Base-by-base conservation (phyloP, 768 basidiomycete species). In the Naganishia randhawae region DNA sequence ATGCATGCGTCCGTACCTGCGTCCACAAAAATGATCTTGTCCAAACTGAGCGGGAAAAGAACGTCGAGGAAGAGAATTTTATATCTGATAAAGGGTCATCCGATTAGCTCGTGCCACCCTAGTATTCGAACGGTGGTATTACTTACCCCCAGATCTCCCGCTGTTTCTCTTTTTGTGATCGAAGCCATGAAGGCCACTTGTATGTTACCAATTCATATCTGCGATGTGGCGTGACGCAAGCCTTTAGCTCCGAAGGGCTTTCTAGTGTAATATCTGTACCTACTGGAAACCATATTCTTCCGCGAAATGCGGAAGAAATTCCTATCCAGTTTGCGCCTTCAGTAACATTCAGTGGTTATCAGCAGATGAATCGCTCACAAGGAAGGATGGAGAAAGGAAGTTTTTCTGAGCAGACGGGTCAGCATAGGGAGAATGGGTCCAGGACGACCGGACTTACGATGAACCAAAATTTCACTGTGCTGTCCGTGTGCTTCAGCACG, bases 51-150 rank as follows among this genome's bases (percentile, higher is more conserved):
- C 1, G 96, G 96, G 85, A 99, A 99, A 8, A 98, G 85, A 17
- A 98, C 94, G 74, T 99, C 96, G 17, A 99, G 86, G 85, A 99
- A 99, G 50, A 99, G 87, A 71, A 99, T 99, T 82, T 99, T 98
- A 84, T 98, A 99, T 0, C 81, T 82, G 69, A 6, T 33, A 32
- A 29, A 33, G 62, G 48, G 19, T 35, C 25, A 11, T 31, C n/a
- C 17, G 52, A 35, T 65, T 25, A n/a, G 3, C n/a, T 17, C 5
- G 5, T 13, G 7, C 37, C 31, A 61, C 63, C 63, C 11, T 37
- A 31, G 11, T 19, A 17, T 11, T 25, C 29, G n/a, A 45, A 19
- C 8, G 8, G 39, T 32, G 39, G 22, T 19, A 31, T n/a, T 22
- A 71, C 77, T 68, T 33, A 81, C 79, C 91, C 95, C 96, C 96